A percentile compares a stretch with the other conserved stretches of the same genome.
phyloP scores from a whole-genome alignment of 1,284 basidiomycete species.

The Malassezia dermatis region DNA sequence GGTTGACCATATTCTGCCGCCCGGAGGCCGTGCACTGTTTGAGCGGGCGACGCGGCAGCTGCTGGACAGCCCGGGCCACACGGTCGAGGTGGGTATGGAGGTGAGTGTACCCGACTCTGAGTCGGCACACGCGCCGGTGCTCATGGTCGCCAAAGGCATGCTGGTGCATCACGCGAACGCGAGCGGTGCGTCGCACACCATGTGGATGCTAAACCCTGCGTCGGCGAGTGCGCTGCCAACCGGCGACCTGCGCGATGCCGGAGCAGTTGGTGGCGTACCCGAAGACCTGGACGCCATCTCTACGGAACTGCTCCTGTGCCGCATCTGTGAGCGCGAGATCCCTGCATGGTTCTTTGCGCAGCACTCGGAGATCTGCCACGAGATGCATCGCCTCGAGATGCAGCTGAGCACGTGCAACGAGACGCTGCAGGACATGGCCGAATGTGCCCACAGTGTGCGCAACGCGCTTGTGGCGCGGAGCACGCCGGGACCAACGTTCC shows the following conservation, averaged over 20 bases:
- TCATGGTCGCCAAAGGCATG: conserved; percentile 96
- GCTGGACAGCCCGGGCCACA: conserved; percentile 82
- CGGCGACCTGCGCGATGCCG: conserved; percentile 1
- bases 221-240: neutral
- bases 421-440: conserved; percentile 71
- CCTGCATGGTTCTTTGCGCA: conserved; percentile 99
- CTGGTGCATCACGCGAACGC: conserved; percentile 85
- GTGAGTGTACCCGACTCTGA: conserved; percentile 45
- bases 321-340: conserved; percentile 92
- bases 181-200: conserved; percentile 80
- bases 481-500: conserved; percentile 59
- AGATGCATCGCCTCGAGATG: conserved; percentile 89
- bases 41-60: conserved; percentile 74
- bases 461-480: conserved; percentile 16
- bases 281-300: conserved; percentile 34
- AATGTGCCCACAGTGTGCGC: conserved; percentile 52
- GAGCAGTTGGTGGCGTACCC: conserved; percentile 7
- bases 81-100: conserved; percentile 78
- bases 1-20: conserved; percentile 70
- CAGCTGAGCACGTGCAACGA: conserved; percentile 91
- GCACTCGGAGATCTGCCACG: conserved; percentile 97
- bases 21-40: conserved; percentile 76
- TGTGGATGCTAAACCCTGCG: conserved; percentile 72
- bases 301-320: conserved; percentile 77
- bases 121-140: conserved; percentile 57